Conservation (phyloP, 805 yeast species). For the Wickerhamomyces hampshirensis region DNA sequence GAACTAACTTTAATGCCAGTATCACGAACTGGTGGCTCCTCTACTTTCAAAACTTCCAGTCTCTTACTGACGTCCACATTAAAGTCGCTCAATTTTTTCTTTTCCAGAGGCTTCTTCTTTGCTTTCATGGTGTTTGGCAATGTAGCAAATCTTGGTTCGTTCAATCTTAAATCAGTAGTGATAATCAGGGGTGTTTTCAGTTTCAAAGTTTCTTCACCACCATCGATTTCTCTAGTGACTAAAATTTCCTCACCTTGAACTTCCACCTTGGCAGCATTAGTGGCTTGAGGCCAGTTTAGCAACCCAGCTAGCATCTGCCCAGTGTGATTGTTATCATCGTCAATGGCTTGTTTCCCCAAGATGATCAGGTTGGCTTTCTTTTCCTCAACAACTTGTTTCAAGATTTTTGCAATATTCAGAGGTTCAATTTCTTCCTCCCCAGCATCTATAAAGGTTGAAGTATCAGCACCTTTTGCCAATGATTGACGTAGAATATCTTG, state of each 20-base stretch:
- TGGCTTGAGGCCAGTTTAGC: slow-evolving; percentile 94
- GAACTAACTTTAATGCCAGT: slow-evolving; percentile 77
- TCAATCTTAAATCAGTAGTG: slow-evolving; percentile 90
- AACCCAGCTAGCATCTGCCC: slow-evolving; percentile 96
- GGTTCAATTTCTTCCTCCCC: slow-evolving; percentile 80
- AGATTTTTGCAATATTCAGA: slow-evolving; percentile 79
- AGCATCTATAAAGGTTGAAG: slow-evolving; percentile 75
- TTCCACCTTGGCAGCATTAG: slow-evolving; percentile 85
- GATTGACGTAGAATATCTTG: slow-evolving; percentile 88
- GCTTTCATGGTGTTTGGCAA: slow-evolving; percentile 98
- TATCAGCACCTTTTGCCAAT: slow-evolving; percentile 91
- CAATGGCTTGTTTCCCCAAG: slow-evolving; percentile 95
- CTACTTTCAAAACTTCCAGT: slow-evolving; percentile 64
- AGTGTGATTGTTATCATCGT: slow-evolving; percentile 90
- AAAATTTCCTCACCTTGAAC: slow-evolving; percentile 50
- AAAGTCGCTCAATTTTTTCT: slow-evolving; percentile 56
- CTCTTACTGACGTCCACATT: slow-evolving; percentile 59
- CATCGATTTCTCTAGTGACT: slow-evolving; percentile 92
- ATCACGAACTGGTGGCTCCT: slow-evolving; percentile 79
- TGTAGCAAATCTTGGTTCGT: slow-evolving; percentile 94
- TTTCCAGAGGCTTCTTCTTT: slow-evolving; percentile 88
- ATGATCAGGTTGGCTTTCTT: slow-evolving; percentile 74
- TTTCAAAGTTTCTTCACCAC: slow-evolving; percentile 81
- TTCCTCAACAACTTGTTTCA: slow-evolving; percentile 65
- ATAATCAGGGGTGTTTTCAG: slow-evolving; percentile 80